Evolutionary conservation across 768 basidiomycete genomes (phyloP), one percentile per base, ranked within the genome.

Genomic region (Naganishia randhawae): DNA sequence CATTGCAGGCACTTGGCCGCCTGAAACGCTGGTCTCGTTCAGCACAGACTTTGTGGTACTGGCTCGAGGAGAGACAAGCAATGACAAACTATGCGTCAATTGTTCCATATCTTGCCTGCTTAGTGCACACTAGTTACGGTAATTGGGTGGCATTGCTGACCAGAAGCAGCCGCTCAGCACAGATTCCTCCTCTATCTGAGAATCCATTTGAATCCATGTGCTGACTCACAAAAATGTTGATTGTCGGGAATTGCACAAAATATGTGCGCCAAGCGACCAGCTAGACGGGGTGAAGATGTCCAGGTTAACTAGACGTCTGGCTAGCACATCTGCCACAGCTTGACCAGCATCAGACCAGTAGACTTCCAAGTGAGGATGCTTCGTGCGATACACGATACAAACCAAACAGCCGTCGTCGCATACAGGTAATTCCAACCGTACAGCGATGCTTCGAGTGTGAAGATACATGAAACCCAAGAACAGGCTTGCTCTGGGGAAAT

Each of bases 381-480:
- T 61, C 57, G 37, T 10, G 57, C 57, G 9, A 61, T 6, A 35
- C 37, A 61, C 14, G 57, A 61, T 1, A 41, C 57, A 33, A 61
- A 41, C 57, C 57, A 61, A 10, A 61, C 57, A 29, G 57, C 57
- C n/a, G 57, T 61, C 22, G 76, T 73, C 5, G 72, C 74, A 50
- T 67, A 74, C 33, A 77, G 50, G 67, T 75, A 77, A 65, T 71
- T 70, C 73, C 73, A 73, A 9, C 61, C 54, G 35, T 50, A 42
- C 9, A 69, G 25, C 53, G 41, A 50, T 4, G 67, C 63, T 61
- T 76, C n/a, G 75, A 67, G 73, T 76, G 67, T 77, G 76, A 25
- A 73, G 67, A 69, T 72, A 77, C 71, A 77, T 76, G 65, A 75
- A 75, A 1, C 63, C 73, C 19, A 67, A 65, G 69, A 77, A 77